Conservation (phyloP, 1,139 yeast species). For the Pichia sp. region DNA sequence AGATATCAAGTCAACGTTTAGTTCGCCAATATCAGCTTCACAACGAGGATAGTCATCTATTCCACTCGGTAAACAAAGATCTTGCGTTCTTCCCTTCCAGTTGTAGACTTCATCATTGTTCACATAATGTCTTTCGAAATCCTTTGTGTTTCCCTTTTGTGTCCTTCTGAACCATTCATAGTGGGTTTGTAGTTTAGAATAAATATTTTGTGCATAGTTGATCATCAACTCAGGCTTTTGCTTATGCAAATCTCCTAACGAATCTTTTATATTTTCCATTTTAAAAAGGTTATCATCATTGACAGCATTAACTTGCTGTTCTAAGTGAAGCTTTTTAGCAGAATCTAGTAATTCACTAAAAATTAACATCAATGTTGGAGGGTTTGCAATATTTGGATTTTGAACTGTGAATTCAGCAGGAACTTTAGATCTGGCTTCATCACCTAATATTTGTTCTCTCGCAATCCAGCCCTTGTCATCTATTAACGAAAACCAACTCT, state of each 20-base stretch:
- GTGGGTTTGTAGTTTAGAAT: conserved; percentile 73
- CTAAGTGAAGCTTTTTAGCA: conserved; percentile 31
- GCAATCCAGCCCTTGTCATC: conserved; percentile 97
- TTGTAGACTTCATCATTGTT: conserved; percentile 56
- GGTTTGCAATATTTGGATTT: conserved; percentile 88
- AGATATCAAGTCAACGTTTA: conserved; percentile 81
- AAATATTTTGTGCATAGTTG: conserved; percentile 59
- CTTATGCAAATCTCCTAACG: conserved; percentile 49
- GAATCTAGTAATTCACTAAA: conserved; percentile 63
- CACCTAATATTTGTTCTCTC: conserved; percentile 89
- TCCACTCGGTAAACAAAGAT: conserved; percentile 90
- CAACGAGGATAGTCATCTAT: conserved; percentile 94
- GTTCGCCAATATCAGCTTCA: conserved; percentile 81
- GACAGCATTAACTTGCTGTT: neutral
- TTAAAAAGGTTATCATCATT: neutral
- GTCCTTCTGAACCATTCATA: conserved; percentile 82
- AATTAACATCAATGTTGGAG: conserved; percentile 86
- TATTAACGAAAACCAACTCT: conserved; percentile 83
- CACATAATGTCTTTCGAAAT: conserved; percentile 58
- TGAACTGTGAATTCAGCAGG: conserved; percentile 85
- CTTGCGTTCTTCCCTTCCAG: conserved; percentile 88
- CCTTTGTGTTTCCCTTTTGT: conserved; percentile 72
- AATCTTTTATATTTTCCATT: conserved; percentile 22
- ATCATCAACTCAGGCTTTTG: conserved; percentile 58
- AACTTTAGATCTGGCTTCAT: conserved; percentile 83